A percentile compares a stretch with the other conserved stretches of the same genome.
phyloP scores from a whole-genome alignment of 331 rosid genomes.

The Cydonia oblonga region DNA sequence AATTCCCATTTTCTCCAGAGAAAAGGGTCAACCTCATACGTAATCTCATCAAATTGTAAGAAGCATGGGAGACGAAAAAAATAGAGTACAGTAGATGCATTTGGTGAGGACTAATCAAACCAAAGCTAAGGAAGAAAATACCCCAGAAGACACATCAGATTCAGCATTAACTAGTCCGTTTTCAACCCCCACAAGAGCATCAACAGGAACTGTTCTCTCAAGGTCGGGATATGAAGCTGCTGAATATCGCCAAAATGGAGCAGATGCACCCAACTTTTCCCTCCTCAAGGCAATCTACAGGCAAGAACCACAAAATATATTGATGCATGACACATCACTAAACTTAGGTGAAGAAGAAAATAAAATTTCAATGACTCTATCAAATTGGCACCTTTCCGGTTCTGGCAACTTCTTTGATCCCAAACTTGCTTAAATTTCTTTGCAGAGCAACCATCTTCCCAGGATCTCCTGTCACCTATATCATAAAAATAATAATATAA shows the following conservation, averaged over 20 bases:
- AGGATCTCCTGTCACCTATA: constrained; percentile 88
- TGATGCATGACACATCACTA: neutral
- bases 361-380: neutral
- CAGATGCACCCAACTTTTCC: constrained; percentile 85
- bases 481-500: neutral
- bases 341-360: neutral
- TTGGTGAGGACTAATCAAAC: neutral
- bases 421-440: constrained; percentile 69
- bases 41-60: neutral
- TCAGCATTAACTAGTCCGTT: constrained; percentile 17
- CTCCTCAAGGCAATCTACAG: constrained; percentile 83
- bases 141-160: constrained; percentile 40
- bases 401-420: constrained; percentile 85
- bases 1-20: neutral
- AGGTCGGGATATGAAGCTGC: constrained; percentile 98
- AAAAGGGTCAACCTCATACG: neutral
- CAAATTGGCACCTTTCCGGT: constrained; percentile 71
- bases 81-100: neutral
- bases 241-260: constrained; percentile 92
- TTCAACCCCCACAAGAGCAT: constrained; percentile 38
- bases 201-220: constrained; percentile 34
- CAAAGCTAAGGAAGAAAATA: constrained; percentile 23
- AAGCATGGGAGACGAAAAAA: neutral
- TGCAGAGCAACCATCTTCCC: constrained; percentile 82
- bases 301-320: constrained; percentile 6